Conservation (phyloP, 2,329 filamentous ascomycete genomes). For the Xylariaceae sp. region DNA sequence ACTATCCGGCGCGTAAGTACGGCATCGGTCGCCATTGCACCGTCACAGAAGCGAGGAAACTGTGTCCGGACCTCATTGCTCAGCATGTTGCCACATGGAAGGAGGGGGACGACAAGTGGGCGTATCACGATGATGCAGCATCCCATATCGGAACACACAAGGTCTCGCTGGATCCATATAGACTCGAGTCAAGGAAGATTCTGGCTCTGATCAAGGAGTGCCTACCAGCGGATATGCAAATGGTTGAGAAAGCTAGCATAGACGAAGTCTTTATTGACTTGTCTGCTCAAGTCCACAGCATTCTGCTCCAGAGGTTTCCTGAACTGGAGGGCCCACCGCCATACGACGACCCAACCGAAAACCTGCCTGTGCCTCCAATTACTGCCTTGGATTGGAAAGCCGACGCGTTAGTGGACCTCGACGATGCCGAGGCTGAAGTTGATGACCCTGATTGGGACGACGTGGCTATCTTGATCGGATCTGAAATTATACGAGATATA, state of each 20-base stretch:
- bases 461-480: slow-evolving; percentile 76
- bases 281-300: slow-evolving; percentile 72
- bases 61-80: slow-evolving; percentile 76
- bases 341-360: slow-evolving; percentile 66
- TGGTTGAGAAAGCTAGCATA: slow-evolving; percentile 87
- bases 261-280: slow-evolving; percentile 95
- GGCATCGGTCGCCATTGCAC: slow-evolving; percentile 77
- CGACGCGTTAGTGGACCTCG: slow-evolving; percentile 75
- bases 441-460: slow-evolving; percentile 96
- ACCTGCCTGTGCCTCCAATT: slow-evolving; percentile 61
- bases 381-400: slow-evolving; percentile 77
- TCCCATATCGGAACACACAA: slow-evolving; percentile 82
- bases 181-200: slow-evolving; percentile 78
- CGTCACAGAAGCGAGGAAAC: slow-evolving; percentile 73
- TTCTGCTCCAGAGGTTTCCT: slow-evolving; percentile 70
- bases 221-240: slow-evolving; percentile 60
- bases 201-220: slow-evolving; percentile 69
- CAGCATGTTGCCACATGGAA: slow-evolving; percentile 96
- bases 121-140: slow-evolving; percentile 76
- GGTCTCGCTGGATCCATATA: slow-evolving; percentile 89
- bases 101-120: slow-evolving; percentile 88
- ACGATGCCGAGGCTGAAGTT: slow-evolving; percentile 65
- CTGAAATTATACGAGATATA: slow-evolving; percentile 78
- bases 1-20: slow-evolving; percentile 81
- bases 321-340: slow-evolving; percentile 64